These are phyloP conservation scores for Hibiscus tridactylites DNA, from an alignment of 345 rosid species.

Conservation along the genomic window DNA sequence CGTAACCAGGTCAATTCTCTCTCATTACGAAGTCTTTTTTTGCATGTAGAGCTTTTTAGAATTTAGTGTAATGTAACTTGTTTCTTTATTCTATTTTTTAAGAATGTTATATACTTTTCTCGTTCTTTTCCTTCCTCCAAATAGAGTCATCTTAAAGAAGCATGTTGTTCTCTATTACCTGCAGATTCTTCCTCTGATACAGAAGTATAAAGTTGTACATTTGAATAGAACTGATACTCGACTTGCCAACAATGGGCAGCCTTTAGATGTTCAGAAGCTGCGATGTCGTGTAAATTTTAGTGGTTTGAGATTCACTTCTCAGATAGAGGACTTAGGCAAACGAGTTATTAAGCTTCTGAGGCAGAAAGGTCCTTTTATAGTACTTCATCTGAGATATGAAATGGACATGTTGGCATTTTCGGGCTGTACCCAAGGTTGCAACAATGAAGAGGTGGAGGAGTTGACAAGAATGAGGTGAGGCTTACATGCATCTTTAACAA, in stretches of 20 bases:
- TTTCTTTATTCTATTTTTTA: neutral
- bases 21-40: neutral
- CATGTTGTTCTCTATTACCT: neutral
- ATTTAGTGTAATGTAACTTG: neutral
- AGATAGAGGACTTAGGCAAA: conserved; percentile 86
- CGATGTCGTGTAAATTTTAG: conserved; percentile 87
- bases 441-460: conserved; percentile 76
- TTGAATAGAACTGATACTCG: conserved; percentile 88
- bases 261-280: conserved; percentile 77
- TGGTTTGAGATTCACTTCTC: conserved; percentile 80
- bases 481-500: neutral
- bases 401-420: conserved; percentile 99
- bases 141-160: neutral
- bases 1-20: conserved; percentile 40
- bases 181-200: conserved; percentile 91
- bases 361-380: conserved; percentile 81
- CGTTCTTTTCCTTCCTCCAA: neutral
- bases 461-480: conserved; percentile 90
- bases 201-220: conserved; percentile 77
- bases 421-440: conserved; percentile 93
- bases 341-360: conserved; percentile 68
- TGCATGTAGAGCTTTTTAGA: neutral
- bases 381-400: conserved; percentile 92
- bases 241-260: conserved; percentile 74
- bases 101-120: neutral